Conservation (phyloP, 2,329 filamentous ascomycete species). For the Fusarium algeriense region DNA sequence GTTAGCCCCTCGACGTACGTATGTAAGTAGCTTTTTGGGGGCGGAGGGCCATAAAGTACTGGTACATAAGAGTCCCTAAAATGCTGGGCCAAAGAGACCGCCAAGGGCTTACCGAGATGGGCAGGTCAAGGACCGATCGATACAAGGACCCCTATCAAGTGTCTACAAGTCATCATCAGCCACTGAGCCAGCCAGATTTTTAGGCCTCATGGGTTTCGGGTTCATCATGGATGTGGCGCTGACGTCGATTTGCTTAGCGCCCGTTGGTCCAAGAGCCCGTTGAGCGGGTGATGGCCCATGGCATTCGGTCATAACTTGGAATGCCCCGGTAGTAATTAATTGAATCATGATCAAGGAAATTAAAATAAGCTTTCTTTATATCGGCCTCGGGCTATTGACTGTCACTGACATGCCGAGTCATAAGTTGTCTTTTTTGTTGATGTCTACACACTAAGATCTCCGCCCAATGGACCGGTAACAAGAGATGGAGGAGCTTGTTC, state of each 20-base stretch:
- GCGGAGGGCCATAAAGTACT: constrained; percentile 23
- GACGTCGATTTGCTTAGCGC: constrained; percentile 14
- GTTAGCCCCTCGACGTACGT: constrained; percentile 15
- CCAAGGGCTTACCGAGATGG: constrained; percentile 36
- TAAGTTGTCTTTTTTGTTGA: background rate
- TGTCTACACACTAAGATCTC: constrained; percentile 31
- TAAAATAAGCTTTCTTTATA: background rate
- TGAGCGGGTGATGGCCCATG: constrained; percentile 32
- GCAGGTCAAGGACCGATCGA: constrained; percentile 31
- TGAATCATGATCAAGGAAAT: constrained; percentile 12
- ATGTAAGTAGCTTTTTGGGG: constrained; percentile 35
- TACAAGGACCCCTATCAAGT: constrained; percentile 23
- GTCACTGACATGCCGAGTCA: constrained; percentile 9
- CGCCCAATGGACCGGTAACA: constrained; percentile 20
- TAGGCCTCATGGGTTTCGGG: constrained; percentile 7
- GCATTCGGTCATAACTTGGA: constrained; percentile 21
- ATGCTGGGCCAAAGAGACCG: background rate
- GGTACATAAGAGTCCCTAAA: constrained; percentile 7
- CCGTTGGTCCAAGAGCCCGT: constrained; percentile 29
- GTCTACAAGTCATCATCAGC: constrained; percentile 6
- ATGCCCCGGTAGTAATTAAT: constrained; percentile 8
- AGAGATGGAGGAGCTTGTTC: constrained; percentile 11
- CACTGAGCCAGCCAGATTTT: background rate
- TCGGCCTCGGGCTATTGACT: background rate
- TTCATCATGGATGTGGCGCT: constrained; percentile 17